Evolutionary conservation across 148 eudicot species (phyloP).

Genomic region (Oxyria digyna): DNA sequence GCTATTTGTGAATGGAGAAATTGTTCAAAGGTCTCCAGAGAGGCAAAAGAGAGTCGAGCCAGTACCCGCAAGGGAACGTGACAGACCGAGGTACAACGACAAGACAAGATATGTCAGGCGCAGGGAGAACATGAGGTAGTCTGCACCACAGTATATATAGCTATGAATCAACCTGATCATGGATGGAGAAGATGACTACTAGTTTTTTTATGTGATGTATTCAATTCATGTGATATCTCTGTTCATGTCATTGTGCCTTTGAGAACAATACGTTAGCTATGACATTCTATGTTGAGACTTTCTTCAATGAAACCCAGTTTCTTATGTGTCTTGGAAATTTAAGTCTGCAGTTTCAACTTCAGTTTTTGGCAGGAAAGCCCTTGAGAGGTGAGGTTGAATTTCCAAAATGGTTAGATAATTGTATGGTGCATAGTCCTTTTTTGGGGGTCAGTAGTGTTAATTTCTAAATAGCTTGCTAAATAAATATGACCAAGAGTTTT

Average conservation of each 20-base stretch:
- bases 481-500: too few species aligned
- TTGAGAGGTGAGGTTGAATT: too few species aligned
- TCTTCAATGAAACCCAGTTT: not conserved
- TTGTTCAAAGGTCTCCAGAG: constrained; percentile 87
- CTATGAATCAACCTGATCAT: not conserved
- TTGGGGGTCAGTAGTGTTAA: too few species aligned
- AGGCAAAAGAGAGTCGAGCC: constrained; percentile 97
- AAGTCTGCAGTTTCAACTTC: not conserved
- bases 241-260: not conserved
- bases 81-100: constrained; percentile 90
- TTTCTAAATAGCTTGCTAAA: too few species aligned
- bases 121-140: constrained; percentile 56
- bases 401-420: too few species aligned
- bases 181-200: constrained; percentile 5
- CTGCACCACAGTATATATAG: not conserved
- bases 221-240: not conserved
- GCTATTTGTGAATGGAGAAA: constrained; percentile 88
- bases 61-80: constrained; percentile 70
- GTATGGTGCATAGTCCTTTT: too few species aligned
- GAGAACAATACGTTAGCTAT: not conserved
- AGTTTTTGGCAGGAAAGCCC: not conserved
- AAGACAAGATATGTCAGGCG: constrained; percentile 77
- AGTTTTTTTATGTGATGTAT: not conserved
- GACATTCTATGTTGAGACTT: not conserved
- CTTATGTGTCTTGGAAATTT: not conserved